Conservation (phyloP, 108 stramenopile genomes). For the Skeletonema grethae region DNA sequence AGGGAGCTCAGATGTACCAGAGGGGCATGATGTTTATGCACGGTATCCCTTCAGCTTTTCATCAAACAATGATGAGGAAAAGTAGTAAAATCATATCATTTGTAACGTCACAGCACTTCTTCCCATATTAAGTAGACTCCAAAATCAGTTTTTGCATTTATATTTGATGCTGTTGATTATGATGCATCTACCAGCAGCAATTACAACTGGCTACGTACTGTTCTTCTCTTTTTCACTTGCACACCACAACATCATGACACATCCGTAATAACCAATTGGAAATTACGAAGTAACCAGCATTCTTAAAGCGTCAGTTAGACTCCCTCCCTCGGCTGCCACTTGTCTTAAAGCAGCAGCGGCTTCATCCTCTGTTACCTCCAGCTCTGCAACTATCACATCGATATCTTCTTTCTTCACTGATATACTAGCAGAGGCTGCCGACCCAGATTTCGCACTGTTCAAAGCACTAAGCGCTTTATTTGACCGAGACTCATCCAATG, state of each 20-base stretch:
- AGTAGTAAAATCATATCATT: not conserved
- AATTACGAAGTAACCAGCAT: slow-evolving; percentile 51
- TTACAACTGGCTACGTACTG: too few species aligned
- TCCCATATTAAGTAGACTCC: too few species aligned
- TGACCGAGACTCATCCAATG: slow-evolving; percentile 71
- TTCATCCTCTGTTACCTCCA: slow-evolving; percentile 75
- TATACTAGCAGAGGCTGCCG: slow-evolving; percentile 38
- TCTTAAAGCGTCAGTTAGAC: slow-evolving; percentile 62
- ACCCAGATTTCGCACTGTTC: slow-evolving; percentile 21
- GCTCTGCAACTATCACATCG: slow-evolving; percentile 60
- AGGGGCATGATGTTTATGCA: slow-evolving; percentile 82
- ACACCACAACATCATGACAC: not conserved
- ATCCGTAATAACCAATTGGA: slow-evolving; percentile 14
- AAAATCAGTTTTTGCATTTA: too few species aligned
- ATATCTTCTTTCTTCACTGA: slow-evolving; percentile 74
- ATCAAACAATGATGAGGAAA: slow-evolving; percentile 10
- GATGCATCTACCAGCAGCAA: too few species aligned
- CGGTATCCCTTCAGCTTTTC: slow-evolving; percentile 75
- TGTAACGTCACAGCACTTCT: not conserved
- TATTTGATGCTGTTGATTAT: too few species aligned
- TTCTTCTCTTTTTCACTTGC: not conserved
- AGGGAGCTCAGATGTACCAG: slow-evolving; percentile 83
- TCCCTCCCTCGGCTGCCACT: slow-evolving; percentile 45
- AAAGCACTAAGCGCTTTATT: slow-evolving; percentile 70
- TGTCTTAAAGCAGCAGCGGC: slow-evolving; percentile 61